These are phyloP conservation scores for Ogataea populi-albae DNA, from an alignment of 805 yeast genomes.

Conservation along the genomic window DNA sequence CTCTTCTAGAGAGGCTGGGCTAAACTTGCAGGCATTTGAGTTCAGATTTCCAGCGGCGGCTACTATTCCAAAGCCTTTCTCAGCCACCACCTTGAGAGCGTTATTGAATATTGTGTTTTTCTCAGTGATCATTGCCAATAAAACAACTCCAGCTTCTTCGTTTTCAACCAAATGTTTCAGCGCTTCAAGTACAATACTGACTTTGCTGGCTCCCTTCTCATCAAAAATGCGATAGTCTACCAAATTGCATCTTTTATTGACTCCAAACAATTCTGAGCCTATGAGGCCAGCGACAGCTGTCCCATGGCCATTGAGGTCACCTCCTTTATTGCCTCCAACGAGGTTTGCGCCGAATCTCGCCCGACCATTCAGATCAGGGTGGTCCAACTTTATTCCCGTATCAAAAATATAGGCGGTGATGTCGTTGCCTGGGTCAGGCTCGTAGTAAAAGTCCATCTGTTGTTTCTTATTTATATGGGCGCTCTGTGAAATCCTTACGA, in stretches of 20 bases:
- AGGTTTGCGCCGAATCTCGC: conserved; percentile 44
- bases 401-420: conserved; percentile 39
- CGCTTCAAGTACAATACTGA: conserved; percentile 35
- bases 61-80: conserved; percentile 44
- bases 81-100: conserved; percentile 39
- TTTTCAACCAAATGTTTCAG: conserved; percentile 24
- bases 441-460: conserved; percentile 39
- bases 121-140: conserved; percentile 38
- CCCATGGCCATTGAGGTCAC: conserved; percentile 50
- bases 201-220: conserved; percentile 34
- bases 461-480: conserved; percentile 26
- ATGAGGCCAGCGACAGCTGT: conserved; percentile 55
- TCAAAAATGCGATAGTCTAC: conserved; percentile 44
- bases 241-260: conserved; percentile 43
- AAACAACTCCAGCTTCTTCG: conserved; percentile 35
- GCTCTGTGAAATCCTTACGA: conserved; percentile 39
- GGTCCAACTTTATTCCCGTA: conserved; percentile 36
- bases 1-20: conserved; percentile 44
- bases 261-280: conserved; percentile 51
- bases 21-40: conserved; percentile 41
- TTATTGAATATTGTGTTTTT: conserved; percentile 41
- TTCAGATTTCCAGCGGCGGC: conserved; percentile 51
- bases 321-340: conserved; percentile 22
- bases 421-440: conserved; percentile 40
- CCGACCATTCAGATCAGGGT: conserved; percentile 44